Evolutionary conservation across 106 monocot species (phyloP).

Genomic region (Dendrobium catenatum): DNA sequence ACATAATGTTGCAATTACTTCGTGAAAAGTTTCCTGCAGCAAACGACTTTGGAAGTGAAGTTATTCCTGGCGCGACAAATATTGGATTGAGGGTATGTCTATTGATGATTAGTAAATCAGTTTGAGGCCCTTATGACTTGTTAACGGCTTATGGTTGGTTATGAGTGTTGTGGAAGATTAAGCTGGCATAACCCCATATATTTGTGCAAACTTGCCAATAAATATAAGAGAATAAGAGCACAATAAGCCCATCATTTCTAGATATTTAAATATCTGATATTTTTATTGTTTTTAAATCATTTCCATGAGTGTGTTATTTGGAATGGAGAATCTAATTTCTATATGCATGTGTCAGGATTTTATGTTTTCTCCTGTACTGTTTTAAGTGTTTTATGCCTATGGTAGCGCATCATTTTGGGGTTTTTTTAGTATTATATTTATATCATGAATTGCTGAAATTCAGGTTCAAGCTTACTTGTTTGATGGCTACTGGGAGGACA

Average conservation of each 20-base stretch:
- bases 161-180: not conserved
- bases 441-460: not conserved
- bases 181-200: not conserved
- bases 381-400: not conserved
- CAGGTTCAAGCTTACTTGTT: slow-evolving; percentile 93
- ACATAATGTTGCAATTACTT: slow-evolving; percentile 81
- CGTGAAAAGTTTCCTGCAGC: slow-evolving; percentile 73
- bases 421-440: not conserved
- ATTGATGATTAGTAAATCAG: not conserved
- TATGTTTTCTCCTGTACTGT: not conserved
- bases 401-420: not conserved
- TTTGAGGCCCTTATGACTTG: not conserved
- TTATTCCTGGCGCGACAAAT: slow-evolving; percentile 88
- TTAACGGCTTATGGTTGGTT: not conserved
- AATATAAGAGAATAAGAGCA: too few relatives aligned
- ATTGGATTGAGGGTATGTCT: slow-evolving; percentile 77
- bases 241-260: too few relatives aligned
- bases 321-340: not conserved
- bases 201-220: not conserved
- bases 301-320: not conserved
- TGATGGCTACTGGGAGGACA: slow-evolving; percentile 99
- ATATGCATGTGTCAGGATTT: not conserved
- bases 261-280: too few relatives aligned
- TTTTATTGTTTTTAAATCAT: too few relatives aligned
- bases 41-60: slow-evolving; percentile 99